Conservation (phyloP, 495 filamentous ascomycete genomes). For the Penicillium herquei region DNA sequence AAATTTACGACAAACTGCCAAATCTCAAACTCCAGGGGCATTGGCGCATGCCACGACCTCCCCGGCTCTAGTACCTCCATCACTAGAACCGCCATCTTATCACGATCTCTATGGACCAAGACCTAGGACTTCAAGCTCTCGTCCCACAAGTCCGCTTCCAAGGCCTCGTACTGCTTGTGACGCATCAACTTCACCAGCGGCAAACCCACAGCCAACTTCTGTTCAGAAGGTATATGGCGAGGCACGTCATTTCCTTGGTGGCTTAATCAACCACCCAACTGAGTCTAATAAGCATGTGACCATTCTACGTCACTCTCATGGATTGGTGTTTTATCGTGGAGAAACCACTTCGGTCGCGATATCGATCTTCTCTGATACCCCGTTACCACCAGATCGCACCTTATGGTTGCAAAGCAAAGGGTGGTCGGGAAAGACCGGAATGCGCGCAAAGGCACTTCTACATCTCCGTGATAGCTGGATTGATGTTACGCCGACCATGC, state of each 20-base stretch:
- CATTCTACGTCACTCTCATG: slow-evolving; percentile 63
- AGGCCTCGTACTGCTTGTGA: slow-evolving; percentile 19
- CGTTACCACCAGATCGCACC: slow-evolving; percentile 55
- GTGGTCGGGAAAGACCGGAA: slow-evolving; percentile 66
- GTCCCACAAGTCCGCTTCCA: slow-evolving; percentile 1
- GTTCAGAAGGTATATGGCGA: slow-evolving; percentile 50
- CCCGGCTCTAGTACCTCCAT: slow-evolving; percentile 8
- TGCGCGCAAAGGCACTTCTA: slow-evolving; percentile 60
- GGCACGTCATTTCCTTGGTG: slow-evolving; percentile 60
- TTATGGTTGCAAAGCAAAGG: slow-evolving; percentile 67
- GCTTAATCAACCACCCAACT: slow-evolving; percentile 58
- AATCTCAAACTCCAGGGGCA: slow-evolving; percentile 9
- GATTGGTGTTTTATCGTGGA: slow-evolving; percentile 63
- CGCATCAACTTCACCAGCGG: slow-evolving; percentile 5
- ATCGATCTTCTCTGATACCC: slow-evolving; percentile 58
- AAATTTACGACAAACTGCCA: slow-evolving; percentile 22
- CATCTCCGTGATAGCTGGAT: slow-evolving; percentile 58
- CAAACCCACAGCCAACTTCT: slow-evolving; percentile 12
- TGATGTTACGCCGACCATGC: slow-evolving; percentile 58
- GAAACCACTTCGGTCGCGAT: slow-evolving; percentile 59
- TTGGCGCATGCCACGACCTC: slow-evolving; percentile 12
- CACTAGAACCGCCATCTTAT: slow-evolving; percentile 23
- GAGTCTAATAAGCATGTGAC: slow-evolving; percentile 66
- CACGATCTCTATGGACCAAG: slow-evolving; percentile 19
- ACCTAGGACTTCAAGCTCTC: not conserved